These are phyloP conservation scores for Hypomyces rosellus DNA, from an alignment of 2,329 filamentous ascomycete species.

Conservation along the genomic window DNA sequence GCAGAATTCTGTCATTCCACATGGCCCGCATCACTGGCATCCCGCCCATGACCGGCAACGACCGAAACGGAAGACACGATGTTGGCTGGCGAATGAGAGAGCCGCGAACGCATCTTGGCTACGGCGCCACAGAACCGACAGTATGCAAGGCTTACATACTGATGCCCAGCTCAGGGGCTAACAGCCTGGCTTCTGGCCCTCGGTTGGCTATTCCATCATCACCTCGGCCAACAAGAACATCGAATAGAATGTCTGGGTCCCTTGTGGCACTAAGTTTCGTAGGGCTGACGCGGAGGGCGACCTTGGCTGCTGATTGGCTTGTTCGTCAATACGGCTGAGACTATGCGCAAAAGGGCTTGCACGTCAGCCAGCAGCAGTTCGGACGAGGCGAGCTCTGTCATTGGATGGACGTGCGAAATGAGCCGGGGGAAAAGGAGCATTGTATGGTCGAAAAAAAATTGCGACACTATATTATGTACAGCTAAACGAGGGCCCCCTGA, in stretches of 20 bases:
- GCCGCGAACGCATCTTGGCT: conserved; percentile 7
- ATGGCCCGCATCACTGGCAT: conserved; percentile 6
- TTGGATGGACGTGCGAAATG: conserved; percentile 8
- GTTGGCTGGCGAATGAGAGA: conserved; percentile 11
- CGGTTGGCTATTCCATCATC: not conserved
- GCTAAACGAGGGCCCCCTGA: no score
- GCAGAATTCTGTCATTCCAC: conserved; percentile 7
- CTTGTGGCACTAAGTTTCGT: conserved; percentile 16
- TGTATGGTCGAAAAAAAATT: no score
- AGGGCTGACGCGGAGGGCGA: conserved; percentile 17
- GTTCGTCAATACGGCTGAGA: conserved; percentile 12
- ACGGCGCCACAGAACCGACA: conserved; percentile 10
- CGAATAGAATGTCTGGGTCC: conserved; percentile 1
- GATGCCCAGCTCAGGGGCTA: conserved; percentile 10
- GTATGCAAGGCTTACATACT: conserved; percentile 10
- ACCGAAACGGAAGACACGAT: conserved; percentile 7
- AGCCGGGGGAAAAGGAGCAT: not conserved
- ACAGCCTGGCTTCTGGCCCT: conserved; percentile 6
- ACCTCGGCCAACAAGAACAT: conserved; percentile 1
- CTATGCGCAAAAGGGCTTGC: not conserved
- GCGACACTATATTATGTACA: no score
- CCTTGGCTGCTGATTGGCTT: conserved; percentile 14
- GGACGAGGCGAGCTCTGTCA: conserved; percentile 8
- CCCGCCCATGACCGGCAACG: conserved; percentile 5
- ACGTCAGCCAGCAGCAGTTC: conserved; percentile 7